Evolutionary conservation across 495 filamentous ascomycete species (phyloP).

Genomic region (Gamarada debralockiae): DNA sequence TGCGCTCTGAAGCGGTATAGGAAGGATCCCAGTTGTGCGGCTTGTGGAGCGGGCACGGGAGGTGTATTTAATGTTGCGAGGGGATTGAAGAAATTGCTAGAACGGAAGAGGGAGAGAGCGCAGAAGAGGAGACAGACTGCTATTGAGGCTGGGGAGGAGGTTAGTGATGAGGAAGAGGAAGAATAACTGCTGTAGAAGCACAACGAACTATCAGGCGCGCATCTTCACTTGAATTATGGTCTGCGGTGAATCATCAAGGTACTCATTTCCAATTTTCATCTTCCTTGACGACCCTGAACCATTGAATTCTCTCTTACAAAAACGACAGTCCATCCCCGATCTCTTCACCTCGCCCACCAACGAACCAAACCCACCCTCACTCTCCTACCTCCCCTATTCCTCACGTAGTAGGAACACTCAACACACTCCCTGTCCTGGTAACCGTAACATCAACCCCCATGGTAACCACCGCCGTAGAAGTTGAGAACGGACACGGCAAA

Average conservation of each 20-base stretch:
- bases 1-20: slow-evolving; percentile 84
- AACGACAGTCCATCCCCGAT: too few relatives aligned
- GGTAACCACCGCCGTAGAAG: background rate
- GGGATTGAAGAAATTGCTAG: slow-evolving; percentile 72
- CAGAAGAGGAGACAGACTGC: slow-evolving; percentile 65
- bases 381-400: too few relatives aligned
- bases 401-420: background rate
- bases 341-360: too few relatives aligned
- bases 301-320: too few relatives aligned
- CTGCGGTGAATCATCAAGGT: too few relatives aligned
- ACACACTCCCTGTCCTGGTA: background rate
- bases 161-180: slow-evolving; percentile 59
- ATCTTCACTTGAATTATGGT: too few relatives aligned
- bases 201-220: too few relatives aligned
- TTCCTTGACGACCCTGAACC: too few relatives aligned
- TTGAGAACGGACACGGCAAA: background rate
- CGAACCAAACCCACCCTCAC: too few relatives aligned
- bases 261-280: too few relatives aligned
- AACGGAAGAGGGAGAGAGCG: slow-evolving; percentile 74
- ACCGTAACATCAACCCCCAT: background rate
- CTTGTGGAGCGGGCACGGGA: slow-evolving; percentile 76
- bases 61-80: slow-evolving; percentile 91
- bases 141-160: slow-evolving; percentile 65
- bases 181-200: background rate
- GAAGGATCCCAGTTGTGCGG: slow-evolving; percentile 74